Base-by-base conservation (phyloP, 1,284 basidiomycete genomes). In the Leccinum fuscescens region DNA sequence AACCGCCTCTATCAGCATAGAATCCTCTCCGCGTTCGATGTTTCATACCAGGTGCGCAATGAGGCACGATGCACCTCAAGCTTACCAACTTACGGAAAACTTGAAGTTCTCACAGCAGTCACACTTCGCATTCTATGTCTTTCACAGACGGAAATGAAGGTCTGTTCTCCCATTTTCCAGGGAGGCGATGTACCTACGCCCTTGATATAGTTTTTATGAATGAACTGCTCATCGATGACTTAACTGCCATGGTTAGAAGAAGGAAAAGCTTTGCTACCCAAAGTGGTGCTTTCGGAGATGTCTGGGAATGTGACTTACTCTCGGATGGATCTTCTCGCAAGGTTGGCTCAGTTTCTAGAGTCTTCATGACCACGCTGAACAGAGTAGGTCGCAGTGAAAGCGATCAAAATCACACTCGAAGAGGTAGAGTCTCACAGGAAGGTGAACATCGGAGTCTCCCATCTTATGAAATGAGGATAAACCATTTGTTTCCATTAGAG, bases 231-330 rank as follows among this genome's bases (percentile, higher is more conserved):
- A 62, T 68, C 58, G 54, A 6, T 31, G 29, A 54, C 24, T 55
- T 58, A 4, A 37, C 44, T 35, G 17, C 54, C 5, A 33, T 1
- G n/a, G 20, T 74, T 11, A 61, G 31, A 35, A 68, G 62, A 54
- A 69, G 17, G 44, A 35, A 44, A 39, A 3, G 33, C 33, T 72
- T 58, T 46, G 27, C 72, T 22, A 57, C 35, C 5, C 44, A 7
- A 0, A 27, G 37, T 22, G 69, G 69, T 6, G 55, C 15, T 15
- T 74, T 61, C 9, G 69, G 60, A 50, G 70, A 74, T 58, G 46
- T 74, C 12, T 74, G 69, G 72, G 56, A 70, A 46, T 72, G 69
- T 9, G 62, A 70, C 7, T 56, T 71, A 27, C 37, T 63, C 17
- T 62, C 50, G 6, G 61, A 33, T 22, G 54, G 42, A 24, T 55